Conservation (phyloP, 352 stramenopile species). For the Phytopythium litorale region DNA sequence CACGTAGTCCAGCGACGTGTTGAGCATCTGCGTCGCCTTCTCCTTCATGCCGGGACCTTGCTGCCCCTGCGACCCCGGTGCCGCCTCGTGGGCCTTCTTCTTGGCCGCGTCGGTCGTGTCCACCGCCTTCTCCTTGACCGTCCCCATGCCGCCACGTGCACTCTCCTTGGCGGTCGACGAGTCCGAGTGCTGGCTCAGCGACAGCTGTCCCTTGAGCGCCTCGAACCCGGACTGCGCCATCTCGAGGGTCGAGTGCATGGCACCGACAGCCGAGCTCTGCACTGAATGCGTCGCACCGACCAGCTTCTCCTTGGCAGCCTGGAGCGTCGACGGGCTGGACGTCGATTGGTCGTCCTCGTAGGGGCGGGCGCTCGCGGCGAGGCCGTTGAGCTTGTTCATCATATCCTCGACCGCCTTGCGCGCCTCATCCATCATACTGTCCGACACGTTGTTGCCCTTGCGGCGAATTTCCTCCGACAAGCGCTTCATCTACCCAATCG, state of each 20-base stretch:
- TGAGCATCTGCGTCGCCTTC: slow-evolving; percentile 5
- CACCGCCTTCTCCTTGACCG: slow-evolving; percentile 15
- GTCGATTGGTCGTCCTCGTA: slow-evolving; percentile 6
- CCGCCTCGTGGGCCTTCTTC: not conserved
- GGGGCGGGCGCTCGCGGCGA: slow-evolving; percentile 14
- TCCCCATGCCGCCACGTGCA: slow-evolving; percentile 9
- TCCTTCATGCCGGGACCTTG: not conserved
- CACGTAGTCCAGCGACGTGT: slow-evolving; percentile 8
- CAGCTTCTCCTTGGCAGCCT: slow-evolving; percentile 21
- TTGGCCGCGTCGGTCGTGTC: slow-evolving; percentile 16
- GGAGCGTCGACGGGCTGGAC: slow-evolving; percentile 17
- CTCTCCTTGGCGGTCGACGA: slow-evolving; percentile 7
- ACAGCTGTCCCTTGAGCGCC: slow-evolving; percentile 30
- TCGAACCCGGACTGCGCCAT: slow-evolving; percentile 36
- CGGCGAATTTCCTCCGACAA: slow-evolving; percentile 13
- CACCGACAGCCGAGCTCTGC: not conserved
- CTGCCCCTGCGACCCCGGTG: not conserved
- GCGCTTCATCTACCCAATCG: slow-evolving; percentile 16
- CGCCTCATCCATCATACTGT: slow-evolving; percentile 16
- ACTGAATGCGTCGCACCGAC: not conserved
- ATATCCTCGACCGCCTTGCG: slow-evolving; percentile 31
- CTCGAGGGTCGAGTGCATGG: slow-evolving; percentile 25
- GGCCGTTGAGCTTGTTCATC: slow-evolving; percentile 18
- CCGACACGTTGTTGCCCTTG: slow-evolving; percentile 17
- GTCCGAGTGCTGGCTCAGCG: slow-evolving; percentile 16